Evolutionary conservation across 805 yeast genomes (phyloP), one percentile per base, ranked within the genome.

Genomic region (Metschnikowia borealis): DNA sequence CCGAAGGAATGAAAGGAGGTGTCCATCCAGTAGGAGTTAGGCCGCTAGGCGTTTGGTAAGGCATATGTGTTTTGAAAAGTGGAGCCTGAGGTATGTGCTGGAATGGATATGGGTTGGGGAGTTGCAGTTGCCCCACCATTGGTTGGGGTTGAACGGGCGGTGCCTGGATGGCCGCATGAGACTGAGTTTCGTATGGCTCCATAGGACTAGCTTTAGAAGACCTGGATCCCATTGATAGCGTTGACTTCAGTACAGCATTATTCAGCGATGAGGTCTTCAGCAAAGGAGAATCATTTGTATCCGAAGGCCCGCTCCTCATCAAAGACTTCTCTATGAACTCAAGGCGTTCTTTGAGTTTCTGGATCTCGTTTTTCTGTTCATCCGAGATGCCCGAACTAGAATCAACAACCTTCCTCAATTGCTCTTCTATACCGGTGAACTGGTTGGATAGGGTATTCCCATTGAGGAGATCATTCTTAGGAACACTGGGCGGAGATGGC

Each of bases 251-350:
- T 14, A 13, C 7, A 7, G 18, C 18, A 11, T 11, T 31, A 4
- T 5, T 41, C 37, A 32, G 37, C 7, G 17, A 6, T 5, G 44
- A 20, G 13, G 44, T 13, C 39, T 37, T 37, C 36, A 18, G 20
- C 45, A 37, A n/a, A 18, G 20, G n/a, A 3, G 18, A 23, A 23
- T 7, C 13, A 29, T 14, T n/a, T n/a, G 14, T n/a, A 14, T 42
- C 38, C 20, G 45, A 4, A 11, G 37, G 11, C 14, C 31, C 8
- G 18, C 17, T 36, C 17, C 32, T 46, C 21, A 47, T 21, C 15
- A 56, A 35, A 2, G 60, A 56, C 32, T 44, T 44, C 36, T 57
- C 61, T 11, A 57, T 56, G 36, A 50, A 53, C 32, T 51, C 56
- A 11, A 57, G 47, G 5, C 61, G 36, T 11, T 54, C 52, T 41